Evolutionary conservation across 2,329 filamentous ascomycete genomes (phyloP).

Genomic region (Annulohypoxylon truncatum): DNA sequence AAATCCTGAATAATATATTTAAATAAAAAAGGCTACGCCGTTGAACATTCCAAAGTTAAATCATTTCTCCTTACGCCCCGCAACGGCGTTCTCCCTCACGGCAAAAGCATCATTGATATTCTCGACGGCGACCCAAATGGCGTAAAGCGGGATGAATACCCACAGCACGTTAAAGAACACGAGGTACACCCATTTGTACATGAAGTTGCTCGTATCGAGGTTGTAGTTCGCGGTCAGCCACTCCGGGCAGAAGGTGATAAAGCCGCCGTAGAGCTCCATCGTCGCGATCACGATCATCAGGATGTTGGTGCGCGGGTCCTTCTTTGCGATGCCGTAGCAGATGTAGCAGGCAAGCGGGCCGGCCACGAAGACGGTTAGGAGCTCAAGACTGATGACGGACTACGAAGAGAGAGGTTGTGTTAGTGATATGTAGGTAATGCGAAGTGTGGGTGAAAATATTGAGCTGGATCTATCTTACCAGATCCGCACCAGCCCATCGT

Average conservation of each 20-base stretch:
- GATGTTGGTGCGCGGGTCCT: slow-evolving; percentile 66
- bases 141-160: slow-evolving; percentile 72
- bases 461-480: slow-evolving; percentile 54
- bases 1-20: neutral
- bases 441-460: slow-evolving; percentile 2
- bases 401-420: slow-evolving; percentile 39
- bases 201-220: slow-evolving; percentile 73
- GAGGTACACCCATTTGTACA: slow-evolving; percentile 75
- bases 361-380: slow-evolving; percentile 72
- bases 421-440: neutral
- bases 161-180: slow-evolving; percentile 77
- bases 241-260: slow-evolving; percentile 78
- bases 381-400: slow-evolving; percentile 72
- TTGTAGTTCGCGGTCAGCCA: slow-evolving; percentile 73
- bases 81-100: slow-evolving; percentile 50
- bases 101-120: slow-evolving; percentile 68
- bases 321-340: slow-evolving; percentile 69
- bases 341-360: slow-evolving; percentile 70
- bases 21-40: neutral
- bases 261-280: slow-evolving; percentile 74
- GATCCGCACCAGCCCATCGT: slow-evolving; percentile 72
- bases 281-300: slow-evolving; percentile 74
- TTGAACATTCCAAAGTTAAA: neutral
- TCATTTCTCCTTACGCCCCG: slow-evolving; percentile 51
- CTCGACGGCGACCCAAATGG: slow-evolving; percentile 64